phyloP scores from a whole-genome alignment of 2,329 filamentous ascomycete species.

The Pezicula carpinea region DNA sequence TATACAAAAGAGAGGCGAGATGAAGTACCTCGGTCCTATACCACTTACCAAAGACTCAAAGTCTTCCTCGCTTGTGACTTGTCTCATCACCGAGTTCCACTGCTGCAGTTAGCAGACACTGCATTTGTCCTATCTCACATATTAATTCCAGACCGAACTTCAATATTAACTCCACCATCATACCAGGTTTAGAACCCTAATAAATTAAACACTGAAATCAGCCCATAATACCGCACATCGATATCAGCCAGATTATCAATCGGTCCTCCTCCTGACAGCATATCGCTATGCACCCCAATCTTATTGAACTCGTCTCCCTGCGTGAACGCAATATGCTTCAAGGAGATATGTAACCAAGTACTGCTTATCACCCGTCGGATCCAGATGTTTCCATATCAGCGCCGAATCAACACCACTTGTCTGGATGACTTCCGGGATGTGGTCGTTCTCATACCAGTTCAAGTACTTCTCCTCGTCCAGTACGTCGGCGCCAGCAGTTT shows the following conservation, averaged over 20 bases:
- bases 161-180: not conserved
- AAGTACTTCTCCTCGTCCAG: slow-evolving; percentile 7
- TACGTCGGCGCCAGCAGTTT: slow-evolving; percentile 5
- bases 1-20: not conserved
- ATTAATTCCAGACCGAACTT: no score
- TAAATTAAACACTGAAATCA: slow-evolving; percentile 11
- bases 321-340: slow-evolving; percentile 7
- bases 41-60: slow-evolving; percentile 12
- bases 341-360: slow-evolving; percentile 10
- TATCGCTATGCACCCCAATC: slow-evolving; percentile 6
- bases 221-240: slow-evolving; percentile 9
- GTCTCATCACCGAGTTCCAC: slow-evolving; percentile 7
- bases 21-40: slow-evolving; percentile 10
- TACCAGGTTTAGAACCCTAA: slow-evolving; percentile 4
- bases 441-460: slow-evolving; percentile 11
- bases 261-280: slow-evolving; percentile 3
- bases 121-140: slow-evolving; percentile 5
- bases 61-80: slow-evolving; percentile 6
- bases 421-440: slow-evolving; percentile 10
- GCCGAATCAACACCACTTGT: slow-evolving; percentile 5
- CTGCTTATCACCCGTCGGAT: slow-evolving; percentile 7
- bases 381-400: slow-evolving; percentile 7
- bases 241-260: slow-evolving; percentile 9
- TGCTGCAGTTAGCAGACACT: slow-evolving; percentile 5
- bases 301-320: slow-evolving; percentile 7